Conservation (phyloP, 2,329 filamentous ascomycete species). For the Colletotrichum sansevieriae region DNA sequence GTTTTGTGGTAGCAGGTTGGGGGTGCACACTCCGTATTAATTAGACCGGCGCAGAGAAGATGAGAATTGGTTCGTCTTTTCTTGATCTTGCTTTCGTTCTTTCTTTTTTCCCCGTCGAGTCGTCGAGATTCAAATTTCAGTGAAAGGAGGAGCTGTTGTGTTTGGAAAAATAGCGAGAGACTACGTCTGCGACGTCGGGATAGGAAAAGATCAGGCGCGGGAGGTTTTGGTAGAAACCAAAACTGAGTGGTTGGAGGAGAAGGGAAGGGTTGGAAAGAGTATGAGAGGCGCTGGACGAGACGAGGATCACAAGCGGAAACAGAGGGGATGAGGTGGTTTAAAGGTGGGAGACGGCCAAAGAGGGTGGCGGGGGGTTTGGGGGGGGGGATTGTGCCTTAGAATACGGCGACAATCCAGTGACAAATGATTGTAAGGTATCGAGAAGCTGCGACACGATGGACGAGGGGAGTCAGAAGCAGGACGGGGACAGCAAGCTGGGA, state of each 20-base stretch:
- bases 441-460: conserved; percentile 32
- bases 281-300: conserved; percentile 37
- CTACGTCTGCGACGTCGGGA: conserved; percentile 38
- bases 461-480: conserved; percentile 10
- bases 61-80: too few relatives aligned
- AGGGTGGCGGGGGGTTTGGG: conserved; percentile 8
- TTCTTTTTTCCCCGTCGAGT: conserved; percentile 16
- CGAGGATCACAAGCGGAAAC: conserved; percentile 23
- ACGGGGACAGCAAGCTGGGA: conserved; percentile 10
- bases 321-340: conserved; percentile 40
- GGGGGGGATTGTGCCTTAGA: conserved; percentile 1
- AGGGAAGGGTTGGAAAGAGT: conserved; percentile 36
- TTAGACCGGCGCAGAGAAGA: conserved; percentile 14
- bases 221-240: conserved; percentile 24
- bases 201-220: conserved; percentile 33
- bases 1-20: neutral
- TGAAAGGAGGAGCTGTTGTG: conserved; percentile 22
- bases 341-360: conserved; percentile 27
- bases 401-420: conserved; percentile 39
- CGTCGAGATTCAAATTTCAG: conserved; percentile 20
- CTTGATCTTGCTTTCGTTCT: conserved; percentile 1
- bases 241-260: conserved; percentile 19
- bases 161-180: conserved; percentile 29
- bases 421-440: conserved; percentile 28
- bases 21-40: conserved; percentile 31